Evolutionary conservation across 306 rosid genomes (phyloP), one percentile per base, ranked within the genome.

Genomic region (Prunus armeniaca): DNA sequence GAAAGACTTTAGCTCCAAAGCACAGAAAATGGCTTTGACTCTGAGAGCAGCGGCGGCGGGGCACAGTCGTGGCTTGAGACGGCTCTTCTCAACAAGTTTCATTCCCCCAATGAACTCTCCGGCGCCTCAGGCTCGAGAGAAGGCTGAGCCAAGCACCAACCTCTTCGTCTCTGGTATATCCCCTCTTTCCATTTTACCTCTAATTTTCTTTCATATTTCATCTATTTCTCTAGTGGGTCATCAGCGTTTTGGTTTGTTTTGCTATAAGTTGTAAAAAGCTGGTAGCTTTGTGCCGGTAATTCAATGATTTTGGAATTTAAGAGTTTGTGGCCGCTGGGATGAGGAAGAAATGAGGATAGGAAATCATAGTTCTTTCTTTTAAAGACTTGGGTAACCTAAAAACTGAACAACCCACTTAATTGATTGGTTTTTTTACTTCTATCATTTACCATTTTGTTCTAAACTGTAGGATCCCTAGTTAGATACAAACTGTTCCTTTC

Each of bases 91-190:
- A 32, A 79, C 84, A 7, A 54, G 74, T 43, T 91, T 93, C 83
- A 20, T 80, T 73, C 85, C 94, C 47, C 76, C 91, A 14, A 77
- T 85, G 69, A 27, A 79, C 18, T 9, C 87, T 3, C 76, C 76
- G 17, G 62, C 86, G 12, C 46, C 85, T 18, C 65, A 82, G 71
- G 80, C 81, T 55, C 87, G 95, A 15, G 87, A 86, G 73, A 62
- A 30, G 87, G 88, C 93, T n/a, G 95, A 91, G 5, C 98, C 98
- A 58, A 87, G 76, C 81, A 81, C 90, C 83, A 93, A 88, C 77
- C 98, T 93, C 87, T 93, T 93, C 82, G 97, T 93, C 82, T 93
- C 98, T 15, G 97, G 98, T 86, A 27, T n/a, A 65, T 61, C 45
- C 19, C 24, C 55, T 50, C 73, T 43, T 74, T 52, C 49, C 51